Base-by-base conservation (phyloP, 2,329 filamentous ascomycete genomes). In the Mollisia scopiformis region DNA sequence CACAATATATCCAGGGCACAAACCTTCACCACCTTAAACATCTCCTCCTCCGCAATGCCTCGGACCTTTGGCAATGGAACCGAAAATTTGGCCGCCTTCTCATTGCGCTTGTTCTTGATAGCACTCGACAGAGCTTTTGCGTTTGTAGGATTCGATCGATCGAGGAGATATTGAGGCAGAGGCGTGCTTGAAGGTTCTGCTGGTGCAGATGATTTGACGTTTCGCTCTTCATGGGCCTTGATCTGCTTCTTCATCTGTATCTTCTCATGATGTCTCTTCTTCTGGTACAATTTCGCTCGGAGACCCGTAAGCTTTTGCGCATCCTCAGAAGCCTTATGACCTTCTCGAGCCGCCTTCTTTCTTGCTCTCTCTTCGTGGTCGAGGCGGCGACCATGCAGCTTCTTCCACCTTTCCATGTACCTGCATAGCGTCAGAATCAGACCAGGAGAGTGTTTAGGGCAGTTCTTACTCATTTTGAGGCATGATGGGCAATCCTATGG, bases 211-310 rank as follows among this genome's bases (percentile, higher is more conserved):
- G 61, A 62, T 80, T 98, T 97, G 82, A 98, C 88, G 74, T 97
- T 96, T 79, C 92, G 89, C 82, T 97, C 92, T 79, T 99, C 95
- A 27, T 97, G 92, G 47, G 92, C 90, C 79, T 91, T 92, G 85
- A 99, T 96, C 73, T 88, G 82, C 84, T 97, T 96, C 79, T 90
- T 90, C 90, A 97, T 93, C 84, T 96, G 92, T 75, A 97, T 96
- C 89, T 99, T 99, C 83, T 99, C 93, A 76, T 93, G 90, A 81
- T 93, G 91, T 27, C 95, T 87, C 83, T 93, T 92, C 85, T 98
- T 89, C 77, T 94, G 90, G 81, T 95, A 89, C 72, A 96, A 82
- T 84, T 99, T 99, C 69, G 95, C 95, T 65, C 92, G 85, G 71
- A 98, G 86, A 67, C 95, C 95, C 1, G 23, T 27, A 11, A 97